A percentile compares a stretch with the other conserved stretches of the same genome.
Evolutionary conservation across 768 basidiomycete species (phyloP).

Genomic region (Psilocybe sp.): DNA sequence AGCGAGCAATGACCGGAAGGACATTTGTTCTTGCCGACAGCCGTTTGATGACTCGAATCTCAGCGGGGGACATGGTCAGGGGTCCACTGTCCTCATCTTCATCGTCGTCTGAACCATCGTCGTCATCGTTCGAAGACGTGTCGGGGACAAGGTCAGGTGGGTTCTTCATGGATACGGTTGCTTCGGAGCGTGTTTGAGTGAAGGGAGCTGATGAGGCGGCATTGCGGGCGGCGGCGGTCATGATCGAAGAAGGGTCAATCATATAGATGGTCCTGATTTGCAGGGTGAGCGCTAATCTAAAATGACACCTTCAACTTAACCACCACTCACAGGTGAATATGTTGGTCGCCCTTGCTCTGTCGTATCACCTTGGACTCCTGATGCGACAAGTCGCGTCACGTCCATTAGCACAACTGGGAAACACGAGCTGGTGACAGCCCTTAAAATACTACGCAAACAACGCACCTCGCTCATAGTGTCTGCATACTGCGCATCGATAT

Average conservation of each 20-base stretch:
- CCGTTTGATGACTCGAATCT: slow-evolving; percentile 76
- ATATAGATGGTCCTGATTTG: slow-evolving; percentile 73
- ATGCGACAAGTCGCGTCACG: background rate
- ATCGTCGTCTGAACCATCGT: slow-evolving; percentile 37
- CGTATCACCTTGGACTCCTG: slow-evolving; percentile 89
- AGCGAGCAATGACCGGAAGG: slow-evolving; percentile 75
- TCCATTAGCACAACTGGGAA: background rate
- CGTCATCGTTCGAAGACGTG: slow-evolving; percentile 31
- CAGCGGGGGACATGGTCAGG: slow-evolving; percentile 71
- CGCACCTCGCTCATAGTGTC: slow-evolving; percentile 85
- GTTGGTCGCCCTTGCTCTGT: slow-evolving; percentile 85
- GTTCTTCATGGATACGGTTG: slow-evolving; percentile 52
- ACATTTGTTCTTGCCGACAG: slow-evolving; percentile 75
- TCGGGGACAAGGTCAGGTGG: slow-evolving; percentile 57
- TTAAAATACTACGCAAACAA: slow-evolving; percentile 3
- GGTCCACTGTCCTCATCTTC: slow-evolving; percentile 49
- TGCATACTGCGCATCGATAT: slow-evolving; percentile 77
- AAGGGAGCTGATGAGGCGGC: slow-evolving; percentile 43
- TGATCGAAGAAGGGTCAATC: slow-evolving; percentile 74
- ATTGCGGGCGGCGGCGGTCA: slow-evolving; percentile 50
- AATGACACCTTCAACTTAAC: background rate
- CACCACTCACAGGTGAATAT: slow-evolving; percentile 75
- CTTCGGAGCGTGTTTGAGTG: slow-evolving; percentile 60
- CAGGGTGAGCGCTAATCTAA: slow-evolving; percentile 12
- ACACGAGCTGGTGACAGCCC: slow-evolving; percentile 1